phyloP scores from a whole-genome alignment of 805 yeast genomes.

The Priceomyces fermenticarens region DNA sequence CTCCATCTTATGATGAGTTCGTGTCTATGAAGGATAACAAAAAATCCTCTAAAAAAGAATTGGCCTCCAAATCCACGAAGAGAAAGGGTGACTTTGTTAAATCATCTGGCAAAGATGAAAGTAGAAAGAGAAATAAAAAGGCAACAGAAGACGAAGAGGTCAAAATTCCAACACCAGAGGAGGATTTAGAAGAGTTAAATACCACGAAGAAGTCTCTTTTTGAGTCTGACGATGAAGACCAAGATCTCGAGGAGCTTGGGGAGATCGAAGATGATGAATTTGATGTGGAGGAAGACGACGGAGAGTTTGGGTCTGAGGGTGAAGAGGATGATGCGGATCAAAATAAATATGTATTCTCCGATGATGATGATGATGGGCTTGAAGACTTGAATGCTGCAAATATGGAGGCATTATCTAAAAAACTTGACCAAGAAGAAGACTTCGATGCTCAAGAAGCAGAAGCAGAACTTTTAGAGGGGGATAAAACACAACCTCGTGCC shows the following conservation, averaged over 20 bases:
- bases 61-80: constrained; percentile 5
- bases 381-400: constrained; percentile 75
- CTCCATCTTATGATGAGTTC: constrained; percentile 86
- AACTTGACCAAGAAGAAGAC: constrained; percentile 59
- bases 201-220: constrained; percentile 72
- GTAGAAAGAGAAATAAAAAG: constrained; percentile 15
- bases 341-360: constrained; percentile 76
- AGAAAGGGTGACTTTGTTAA: constrained; percentile 7
- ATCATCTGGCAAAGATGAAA: constrained; percentile 1
- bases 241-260: constrained; percentile 21
- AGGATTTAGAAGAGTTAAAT: constrained; percentile 51
- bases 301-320: constrained; percentile 12
- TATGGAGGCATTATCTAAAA: constrained; percentile 74
- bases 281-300: constrained; percentile 21
- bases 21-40: constrained; percentile 43
- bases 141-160: constrained; percentile 57
- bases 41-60: constrained; percentile 32
- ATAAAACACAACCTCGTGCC: constrained; percentile 67
- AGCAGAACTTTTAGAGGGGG: constrained; percentile 56
- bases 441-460: constrained; percentile 46
- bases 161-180: constrained; percentile 28
- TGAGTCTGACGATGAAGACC: constrained; percentile 68
- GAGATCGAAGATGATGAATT: constrained; percentile 42
- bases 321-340: constrained; percentile 54
- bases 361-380: constrained; percentile 55